A percentile compares a stretch with the other conserved stretches of the same genome.
These are phyloP conservation scores for Eucalyptus pauciflora DNA, from an alignment of 345 rosid species.

Conservation along the genomic window DNA sequence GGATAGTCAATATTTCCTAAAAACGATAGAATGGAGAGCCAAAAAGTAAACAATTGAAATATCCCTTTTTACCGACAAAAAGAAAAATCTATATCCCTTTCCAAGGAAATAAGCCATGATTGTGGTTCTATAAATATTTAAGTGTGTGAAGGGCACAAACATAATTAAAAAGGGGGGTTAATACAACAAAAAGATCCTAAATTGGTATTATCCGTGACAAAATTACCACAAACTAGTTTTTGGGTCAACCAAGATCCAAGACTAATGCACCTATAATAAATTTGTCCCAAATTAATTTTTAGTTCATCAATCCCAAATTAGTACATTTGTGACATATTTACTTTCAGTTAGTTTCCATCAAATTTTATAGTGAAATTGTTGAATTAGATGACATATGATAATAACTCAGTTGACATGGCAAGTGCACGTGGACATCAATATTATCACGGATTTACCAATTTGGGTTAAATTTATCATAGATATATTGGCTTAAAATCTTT, in stretches of 20 bases:
- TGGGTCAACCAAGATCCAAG: not conserved
- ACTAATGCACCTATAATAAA: fast-evolving
- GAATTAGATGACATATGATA: no score
- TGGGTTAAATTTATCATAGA: no score
- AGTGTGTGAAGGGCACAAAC: no score
- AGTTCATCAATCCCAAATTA: no score
- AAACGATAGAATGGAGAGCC: not conserved
- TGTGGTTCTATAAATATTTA: not conserved
- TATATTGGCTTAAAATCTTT: no score
- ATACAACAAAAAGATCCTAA: no score
- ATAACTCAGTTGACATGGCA: not conserved
- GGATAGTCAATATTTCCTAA: not conserved
- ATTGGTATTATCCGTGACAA: no score
- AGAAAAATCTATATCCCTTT: not conserved
- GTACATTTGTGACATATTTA: not conserved
- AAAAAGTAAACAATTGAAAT: not conserved
- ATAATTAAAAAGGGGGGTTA: not conserved
- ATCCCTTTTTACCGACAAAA: not conserved
- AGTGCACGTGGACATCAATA: not conserved
- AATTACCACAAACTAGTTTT: not conserved
- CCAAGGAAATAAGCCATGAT: not conserved
- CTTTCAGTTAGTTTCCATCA: no score
- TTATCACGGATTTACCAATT: not conserved
- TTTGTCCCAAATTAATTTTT: no score
- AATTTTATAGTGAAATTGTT: no score